Conservation (phyloP, 192 early-diverging fungal genomes). For the Entomortierella beljakovae region DNA sequence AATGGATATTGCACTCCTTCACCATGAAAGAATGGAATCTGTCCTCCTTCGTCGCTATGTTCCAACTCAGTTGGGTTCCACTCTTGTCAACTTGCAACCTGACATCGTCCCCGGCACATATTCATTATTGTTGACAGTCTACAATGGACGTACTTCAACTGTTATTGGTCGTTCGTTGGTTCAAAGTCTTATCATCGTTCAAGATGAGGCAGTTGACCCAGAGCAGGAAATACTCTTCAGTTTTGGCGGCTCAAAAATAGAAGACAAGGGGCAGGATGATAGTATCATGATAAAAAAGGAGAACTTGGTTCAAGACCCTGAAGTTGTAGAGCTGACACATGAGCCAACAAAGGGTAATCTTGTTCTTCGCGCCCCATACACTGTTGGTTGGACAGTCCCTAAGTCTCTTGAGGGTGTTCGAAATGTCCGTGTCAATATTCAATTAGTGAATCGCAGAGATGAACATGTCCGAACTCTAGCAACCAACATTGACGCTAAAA, state of each 20-base stretch:
- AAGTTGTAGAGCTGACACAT: slow-evolving; percentile 37
- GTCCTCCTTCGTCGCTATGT: slow-evolving; percentile 50
- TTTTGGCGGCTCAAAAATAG: neutral
- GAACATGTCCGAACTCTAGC: slow-evolving; percentile 20
- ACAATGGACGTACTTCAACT: slow-evolving; percentile 46
- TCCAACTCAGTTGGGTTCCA: slow-evolving; percentile 25
- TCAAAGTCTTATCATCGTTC: slow-evolving; percentile 34
- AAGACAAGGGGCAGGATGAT: neutral
- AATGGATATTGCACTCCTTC: slow-evolving; percentile 43
- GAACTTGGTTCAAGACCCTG: slow-evolving; percentile 22
- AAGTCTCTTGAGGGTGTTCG: slow-evolving; percentile 40
- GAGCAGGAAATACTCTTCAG: slow-evolving; percentile 16
- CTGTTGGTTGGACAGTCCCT: slow-evolving; percentile 50
- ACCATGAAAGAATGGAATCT: slow-evolving; percentile 32
- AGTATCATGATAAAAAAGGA: neutral
- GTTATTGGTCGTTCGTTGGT: slow-evolving; percentile 38
- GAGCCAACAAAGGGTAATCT: slow-evolving; percentile 28
- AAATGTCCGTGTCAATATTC: slow-evolving; percentile 38
- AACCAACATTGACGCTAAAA: slow-evolving; percentile 40
- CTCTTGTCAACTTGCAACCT: slow-evolving; percentile 30
- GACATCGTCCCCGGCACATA: slow-evolving; percentile 35
- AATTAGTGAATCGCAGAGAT: slow-evolving; percentile 22
- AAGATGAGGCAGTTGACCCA: slow-evolving; percentile 21
- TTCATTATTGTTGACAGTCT: slow-evolving; percentile 43
- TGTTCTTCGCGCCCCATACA: slow-evolving; percentile 48